A percentile compares a stretch with the other conserved stretches of the same genome.
Conservation (phyloP, 768 basidiomycete species). For the Crassisporium funariophilum region DNA sequence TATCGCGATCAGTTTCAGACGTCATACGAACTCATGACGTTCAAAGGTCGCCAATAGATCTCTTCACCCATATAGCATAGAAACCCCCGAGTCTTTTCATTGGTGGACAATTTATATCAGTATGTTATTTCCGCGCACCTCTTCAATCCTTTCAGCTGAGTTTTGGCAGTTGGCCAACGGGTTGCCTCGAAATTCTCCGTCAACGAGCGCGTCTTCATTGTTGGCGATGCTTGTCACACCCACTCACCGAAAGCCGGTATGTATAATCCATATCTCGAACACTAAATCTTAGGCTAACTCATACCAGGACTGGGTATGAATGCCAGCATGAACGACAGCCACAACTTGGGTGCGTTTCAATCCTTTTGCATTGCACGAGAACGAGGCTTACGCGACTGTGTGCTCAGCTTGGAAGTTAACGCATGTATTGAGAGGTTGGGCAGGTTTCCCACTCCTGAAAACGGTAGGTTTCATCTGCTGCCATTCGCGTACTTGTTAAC, state of each 20-base stretch:
- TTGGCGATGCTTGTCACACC: conserved; percentile 75
- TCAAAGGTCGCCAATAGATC: conserved; percentile 55
- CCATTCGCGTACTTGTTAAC: neutral
- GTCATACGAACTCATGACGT: neutral
- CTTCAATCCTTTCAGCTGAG: neutral
- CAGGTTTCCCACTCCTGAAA: conserved; percentile 46
- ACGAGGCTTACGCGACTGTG: neutral
- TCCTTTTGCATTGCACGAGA: neutral
- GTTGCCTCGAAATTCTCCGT: conserved; percentile 65
- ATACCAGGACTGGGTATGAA: conserved; percentile 72
- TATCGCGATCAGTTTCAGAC: neutral
- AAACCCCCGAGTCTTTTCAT: conserved; percentile 49
- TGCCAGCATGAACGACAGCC: conserved; percentile 75
- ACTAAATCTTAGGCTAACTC: neutral
- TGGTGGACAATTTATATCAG: conserved; percentile 80
- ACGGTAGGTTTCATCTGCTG: conserved; percentile 40
- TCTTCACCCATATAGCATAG: conserved; percentile 56
- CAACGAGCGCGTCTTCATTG: conserved; percentile 72
- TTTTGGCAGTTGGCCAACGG: conserved; percentile 64
- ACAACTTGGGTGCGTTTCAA: conserved; percentile 55
- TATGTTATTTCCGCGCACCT: conserved; percentile 29
- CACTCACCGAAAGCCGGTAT: conserved; percentile 68
- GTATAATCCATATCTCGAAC: neutral
- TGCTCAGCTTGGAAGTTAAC: conserved; percentile 59
- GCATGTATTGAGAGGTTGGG: conserved; percentile 58